These are phyloP conservation scores for Neonectria sp. DNA, from an alignment of 2,329 filamentous ascomycete genomes.

Conservation along the genomic window DNA sequence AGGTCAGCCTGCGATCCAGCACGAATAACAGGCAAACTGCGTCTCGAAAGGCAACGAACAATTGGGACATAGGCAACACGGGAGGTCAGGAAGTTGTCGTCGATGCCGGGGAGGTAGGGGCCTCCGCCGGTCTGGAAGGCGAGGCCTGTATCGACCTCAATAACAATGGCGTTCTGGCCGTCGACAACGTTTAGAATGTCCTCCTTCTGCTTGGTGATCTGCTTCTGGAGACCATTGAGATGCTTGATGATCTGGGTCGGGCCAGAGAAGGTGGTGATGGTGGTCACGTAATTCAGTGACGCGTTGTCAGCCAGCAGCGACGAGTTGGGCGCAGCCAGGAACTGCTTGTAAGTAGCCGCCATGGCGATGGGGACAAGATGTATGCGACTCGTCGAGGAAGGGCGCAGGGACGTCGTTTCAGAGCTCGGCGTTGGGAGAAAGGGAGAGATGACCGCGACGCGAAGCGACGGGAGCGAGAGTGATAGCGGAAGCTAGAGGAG, in stretches of 20 bases:
- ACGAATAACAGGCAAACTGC: conserved; percentile 1
- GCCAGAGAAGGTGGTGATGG: conserved; percentile 81
- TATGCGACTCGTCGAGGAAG: conserved; percentile 34
- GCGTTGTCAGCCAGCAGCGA: conserved; percentile 76
- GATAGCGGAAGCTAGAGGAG: conserved; percentile 17
- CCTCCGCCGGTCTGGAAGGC: conserved; percentile 88
- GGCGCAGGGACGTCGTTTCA: conserved; percentile 20
- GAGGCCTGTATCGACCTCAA: conserved; percentile 87
- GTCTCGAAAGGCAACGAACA: conserved; percentile 68
- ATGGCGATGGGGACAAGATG: conserved; percentile 49
- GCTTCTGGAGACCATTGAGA: conserved; percentile 77
- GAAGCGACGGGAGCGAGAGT: conserved; percentile 28
- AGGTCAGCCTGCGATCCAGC: conserved; percentile 29
- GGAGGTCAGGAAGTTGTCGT: conserved; percentile 95
- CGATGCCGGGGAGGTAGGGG: conserved; percentile 87
- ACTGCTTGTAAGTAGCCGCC: conserved; percentile 76
- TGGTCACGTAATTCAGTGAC: conserved; percentile 90
- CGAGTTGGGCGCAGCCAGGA: conserved; percentile 77
- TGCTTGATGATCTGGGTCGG: conserved; percentile 87
- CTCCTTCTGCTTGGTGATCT: conserved; percentile 88
- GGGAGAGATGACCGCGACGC: conserved; percentile 29
- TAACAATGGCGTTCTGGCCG: conserved; percentile 78
- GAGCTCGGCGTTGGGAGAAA: conserved; percentile 22
- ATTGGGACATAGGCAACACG: conserved; percentile 84
- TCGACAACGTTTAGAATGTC: conserved; percentile 83